Evolutionary conservation across 1,284 basidiomycete species (phyloP).

Genomic region (Volvariella volvacea): DNA sequence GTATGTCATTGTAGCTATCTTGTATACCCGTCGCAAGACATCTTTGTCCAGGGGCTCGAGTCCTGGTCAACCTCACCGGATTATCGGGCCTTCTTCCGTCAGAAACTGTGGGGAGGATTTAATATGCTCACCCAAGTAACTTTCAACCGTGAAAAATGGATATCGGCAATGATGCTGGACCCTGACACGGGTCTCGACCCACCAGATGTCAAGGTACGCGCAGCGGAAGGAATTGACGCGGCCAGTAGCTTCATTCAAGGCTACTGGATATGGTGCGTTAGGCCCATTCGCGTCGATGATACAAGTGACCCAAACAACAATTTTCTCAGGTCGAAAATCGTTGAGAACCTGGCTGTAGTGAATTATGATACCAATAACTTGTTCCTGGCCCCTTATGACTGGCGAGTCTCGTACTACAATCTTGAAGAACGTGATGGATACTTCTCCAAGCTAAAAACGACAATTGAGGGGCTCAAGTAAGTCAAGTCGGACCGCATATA

Average conservation of each 20-base stretch:
- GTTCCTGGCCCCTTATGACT: conserved; percentile 84
- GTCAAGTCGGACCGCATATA: conserved; percentile 12
- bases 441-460: conserved; percentile 82
- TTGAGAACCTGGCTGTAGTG: conserved; percentile 88
- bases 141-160: conserved; percentile 79
- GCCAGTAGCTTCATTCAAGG: conserved; percentile 90
- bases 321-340: conserved; percentile 79
- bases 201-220: conserved; percentile 82
- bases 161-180: conserved; percentile 86
- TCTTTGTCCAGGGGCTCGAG: conserved; percentile 55
- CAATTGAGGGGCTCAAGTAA: conserved; percentile 81
- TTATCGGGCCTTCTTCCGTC: conserved; percentile 74
- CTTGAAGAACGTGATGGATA: conserved; percentile 90
- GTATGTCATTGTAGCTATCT: conserved; percentile 28
- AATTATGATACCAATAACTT: conserved; percentile 91
- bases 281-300: not conserved
- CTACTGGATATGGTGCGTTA: conserved; percentile 86
- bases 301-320: conserved; percentile 1
- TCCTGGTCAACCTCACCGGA: conserved; percentile 83
- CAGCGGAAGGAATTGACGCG: conserved; percentile 88
- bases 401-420: conserved; percentile 89
- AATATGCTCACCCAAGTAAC: conserved; percentile 85
- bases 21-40: not conserved
- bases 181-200: conserved; percentile 90
- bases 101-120: conserved; percentile 83